Conservation (phyloP, 306 rosid species). For the Gastrolobium bilobum region DNA sequence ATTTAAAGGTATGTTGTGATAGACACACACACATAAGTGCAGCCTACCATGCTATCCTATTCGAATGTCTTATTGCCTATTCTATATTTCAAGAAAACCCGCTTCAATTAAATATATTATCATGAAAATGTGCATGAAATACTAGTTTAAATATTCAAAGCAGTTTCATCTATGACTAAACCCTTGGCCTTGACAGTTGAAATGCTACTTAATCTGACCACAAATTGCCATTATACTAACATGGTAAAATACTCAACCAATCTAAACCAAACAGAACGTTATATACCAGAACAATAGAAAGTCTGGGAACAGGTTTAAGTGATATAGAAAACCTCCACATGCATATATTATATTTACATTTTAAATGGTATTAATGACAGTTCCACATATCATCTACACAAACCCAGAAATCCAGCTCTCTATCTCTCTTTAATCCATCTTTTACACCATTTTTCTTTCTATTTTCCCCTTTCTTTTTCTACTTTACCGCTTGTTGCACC, state of each 20-base stretch:
- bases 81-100: constrained; percentile 13
- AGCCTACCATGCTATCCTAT: background rate
- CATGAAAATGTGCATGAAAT: constrained; percentile 11
- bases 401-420: constrained; percentile 19
- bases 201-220: constrained; percentile 23
- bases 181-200: background rate
- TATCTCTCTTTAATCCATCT: background rate
- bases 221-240: background rate
- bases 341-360: background rate
- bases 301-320: background rate
- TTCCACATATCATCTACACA: constrained; percentile 13
- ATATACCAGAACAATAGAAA: background rate
- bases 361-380: constrained; percentile 14
- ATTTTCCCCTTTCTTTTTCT: constrained; percentile 2
- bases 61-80: background rate
- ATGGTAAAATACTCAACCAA: background rate
- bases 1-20: background rate
- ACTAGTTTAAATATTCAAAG: constrained; percentile 14
- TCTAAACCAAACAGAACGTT: constrained; percentile 25
- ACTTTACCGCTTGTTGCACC: background rate
- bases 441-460: background rate
- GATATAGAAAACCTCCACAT: background rate
- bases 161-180: background rate
- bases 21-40: background rate
- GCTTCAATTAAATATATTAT: constrained; percentile 14